Evolutionary conservation across 2,329 filamentous ascomycete species (phyloP), one percentile per base, ranked within the genome.

Genomic region (Daldinia sp.): DNA sequence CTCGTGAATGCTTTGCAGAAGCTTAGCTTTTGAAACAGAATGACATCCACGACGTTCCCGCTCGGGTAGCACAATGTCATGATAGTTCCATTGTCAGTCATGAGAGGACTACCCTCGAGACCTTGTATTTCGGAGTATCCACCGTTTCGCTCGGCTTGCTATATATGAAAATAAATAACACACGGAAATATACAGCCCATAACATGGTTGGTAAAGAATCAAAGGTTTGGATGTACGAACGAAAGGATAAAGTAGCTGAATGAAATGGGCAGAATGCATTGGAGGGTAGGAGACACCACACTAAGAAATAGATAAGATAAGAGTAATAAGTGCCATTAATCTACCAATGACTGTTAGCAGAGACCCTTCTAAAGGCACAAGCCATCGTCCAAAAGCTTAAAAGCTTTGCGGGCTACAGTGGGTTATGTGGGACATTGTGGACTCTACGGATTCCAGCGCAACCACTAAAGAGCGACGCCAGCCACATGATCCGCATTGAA

Each of bases 401-500:
- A n/a, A 45, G 21, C 13, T 45, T n/a, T 25, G 10, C 8, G 21
- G 21, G 34, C 10, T 35, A 34, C n/a, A n/a, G n/a, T n/a, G n/a
- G n/a, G n/a, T n/a, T n/a, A n/a, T n/a, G n/a, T 32, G 43, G 51
- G 32, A 29, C 21, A 19, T 39, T 45, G 39, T 52, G 47, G 47
- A 25, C 32, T 29, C 13, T 27, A 32, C 13, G 32, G 30, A 35
- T 56, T 51, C 19, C 29, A 48, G 50, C 25, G 35, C 30, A 19
- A 25, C 35, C 34, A 53, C 19, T 29, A 48, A 11, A 34, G 4
- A 52, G 64, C 59, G 25, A 61, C 50, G 34, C 57, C 64, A 66
- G 53, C 61, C 64, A 63, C 63, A 65, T 65, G 63, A 63, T 65
- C 59, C 53, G 34, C 61, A 49, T 32, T 17, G 15, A 29, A 51